These are phyloP conservation scores for Allantophomopsis lycopodina DNA, from an alignment of 2,329 filamentous ascomycete species.

Conservation along the genomic window DNA sequence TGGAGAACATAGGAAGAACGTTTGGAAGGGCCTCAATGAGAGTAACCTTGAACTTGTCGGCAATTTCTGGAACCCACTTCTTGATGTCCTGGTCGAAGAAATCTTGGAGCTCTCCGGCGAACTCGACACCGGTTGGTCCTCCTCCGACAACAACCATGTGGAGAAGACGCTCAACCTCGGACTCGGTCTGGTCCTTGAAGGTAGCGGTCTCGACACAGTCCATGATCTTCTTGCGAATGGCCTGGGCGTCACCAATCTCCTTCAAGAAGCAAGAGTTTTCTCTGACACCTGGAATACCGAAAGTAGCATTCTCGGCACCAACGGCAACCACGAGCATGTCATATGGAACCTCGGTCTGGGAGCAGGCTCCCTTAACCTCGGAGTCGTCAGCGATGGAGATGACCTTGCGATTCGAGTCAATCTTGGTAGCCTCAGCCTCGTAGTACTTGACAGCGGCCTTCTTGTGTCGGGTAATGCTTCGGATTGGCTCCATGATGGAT, in stretches of 20 bases:
- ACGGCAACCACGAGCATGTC: constrained; percentile 98
- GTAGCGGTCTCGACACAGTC: constrained; percentile 97
- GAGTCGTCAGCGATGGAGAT: constrained; percentile 86
- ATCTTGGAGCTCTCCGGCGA: constrained; percentile 94
- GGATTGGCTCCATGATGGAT: constrained; percentile 98
- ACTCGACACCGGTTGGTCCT: constrained; percentile 94
- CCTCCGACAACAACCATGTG: constrained; percentile 96
- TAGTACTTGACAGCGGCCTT: constrained; percentile 90
- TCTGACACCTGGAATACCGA: constrained; percentile 88
- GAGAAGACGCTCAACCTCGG: constrained; percentile 85
- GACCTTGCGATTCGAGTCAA: constrained; percentile 83
- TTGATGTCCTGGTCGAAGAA: constrained; percentile 98
- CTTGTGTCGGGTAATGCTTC: constrained; percentile 91
- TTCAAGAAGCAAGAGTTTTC: constrained; percentile 98
- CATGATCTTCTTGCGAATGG: constrained; percentile 98
- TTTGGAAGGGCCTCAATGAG: constrained; percentile 95
- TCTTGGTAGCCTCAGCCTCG: constrained; percentile 92
- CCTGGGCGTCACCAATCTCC: constrained; percentile 92
- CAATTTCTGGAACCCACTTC: constrained; percentile 95
- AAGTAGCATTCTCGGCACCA: constrained; percentile 95
- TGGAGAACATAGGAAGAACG: constrained; percentile 95
- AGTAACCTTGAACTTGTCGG: constrained; percentile 90
- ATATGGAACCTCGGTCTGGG: constrained; percentile 81
- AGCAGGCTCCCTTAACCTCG: constrained; percentile 73
- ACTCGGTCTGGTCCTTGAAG: constrained; percentile 86